phyloP scores from a whole-genome alignment of 2,329 filamentous ascomycete species.

The Ophiosphaerella korrae region DNA sequence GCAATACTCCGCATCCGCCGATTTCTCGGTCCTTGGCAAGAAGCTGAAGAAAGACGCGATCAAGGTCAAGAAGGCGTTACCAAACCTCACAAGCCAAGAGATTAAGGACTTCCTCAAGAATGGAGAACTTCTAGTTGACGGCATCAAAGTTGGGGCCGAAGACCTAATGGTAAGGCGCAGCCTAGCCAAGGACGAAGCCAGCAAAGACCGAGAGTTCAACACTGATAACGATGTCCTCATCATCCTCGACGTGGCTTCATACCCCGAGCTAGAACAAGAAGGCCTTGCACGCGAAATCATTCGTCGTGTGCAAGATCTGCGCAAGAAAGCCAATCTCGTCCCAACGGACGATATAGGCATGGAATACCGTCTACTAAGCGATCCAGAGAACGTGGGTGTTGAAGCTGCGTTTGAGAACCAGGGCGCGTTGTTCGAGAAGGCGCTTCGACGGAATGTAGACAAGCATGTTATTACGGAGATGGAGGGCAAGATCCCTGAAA shows the following conservation, averaged over 20 bases:
- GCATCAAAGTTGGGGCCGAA: slow-evolving; percentile 79
- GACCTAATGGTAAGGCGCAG: slow-evolving; percentile 84
- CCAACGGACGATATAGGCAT: slow-evolving; percentile 95
- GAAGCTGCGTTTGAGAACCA: slow-evolving; percentile 73
- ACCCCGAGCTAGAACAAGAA: slow-evolving; percentile 86
- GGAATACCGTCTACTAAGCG: slow-evolving; percentile 82
- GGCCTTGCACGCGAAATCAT: slow-evolving; percentile 91
- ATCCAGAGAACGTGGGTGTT: slow-evolving; percentile 77
- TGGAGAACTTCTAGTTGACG: slow-evolving; percentile 80
- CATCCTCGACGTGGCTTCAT: slow-evolving; percentile 81
- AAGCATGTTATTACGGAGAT: slow-evolving; percentile 66
- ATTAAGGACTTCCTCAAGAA: slow-evolving; percentile 77
- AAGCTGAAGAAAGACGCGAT: slow-evolving; percentile 95
- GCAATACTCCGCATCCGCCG: slow-evolving; percentile 84
- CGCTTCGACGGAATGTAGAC: slow-evolving; percentile 76
- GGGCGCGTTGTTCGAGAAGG: slow-evolving; percentile 72
- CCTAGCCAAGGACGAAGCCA: slow-evolving; percentile 72
- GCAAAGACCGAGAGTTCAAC: slow-evolving; percentile 80
- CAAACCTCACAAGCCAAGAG: slow-evolving; percentile 75
- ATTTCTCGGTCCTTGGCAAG: slow-evolving; percentile 94
- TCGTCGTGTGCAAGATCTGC: slow-evolving; percentile 86
- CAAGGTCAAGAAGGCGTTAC: slow-evolving; percentile 89
- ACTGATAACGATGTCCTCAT: slow-evolving; percentile 89
- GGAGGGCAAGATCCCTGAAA: slow-evolving; percentile 62
- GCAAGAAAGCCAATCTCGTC: slow-evolving; percentile 90